Evolutionary conservation across 345 rosid species (phyloP).

Genomic region (Eucalyptus pauciflora): DNA sequence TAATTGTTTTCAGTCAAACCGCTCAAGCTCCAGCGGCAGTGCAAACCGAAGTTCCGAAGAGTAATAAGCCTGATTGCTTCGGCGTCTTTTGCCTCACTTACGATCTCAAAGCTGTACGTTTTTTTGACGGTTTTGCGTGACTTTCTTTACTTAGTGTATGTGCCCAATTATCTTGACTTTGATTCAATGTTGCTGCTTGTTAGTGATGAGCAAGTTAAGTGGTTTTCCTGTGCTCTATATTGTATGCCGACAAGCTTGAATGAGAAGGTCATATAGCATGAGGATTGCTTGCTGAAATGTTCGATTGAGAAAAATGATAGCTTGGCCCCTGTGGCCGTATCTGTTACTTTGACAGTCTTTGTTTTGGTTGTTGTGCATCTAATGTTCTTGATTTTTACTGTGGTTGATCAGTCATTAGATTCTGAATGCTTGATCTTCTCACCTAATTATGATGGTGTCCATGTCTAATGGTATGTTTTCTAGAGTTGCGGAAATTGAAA

Average conservation of each 20-base stretch:
- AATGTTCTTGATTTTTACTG: neutral
- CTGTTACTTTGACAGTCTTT: neutral
- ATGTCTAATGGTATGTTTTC: neutral
- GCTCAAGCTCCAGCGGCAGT: conserved; percentile 48
- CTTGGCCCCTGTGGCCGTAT: neutral
- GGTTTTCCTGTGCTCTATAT: neutral
- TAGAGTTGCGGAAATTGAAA: neutral
- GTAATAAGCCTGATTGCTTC: conserved; percentile 50
- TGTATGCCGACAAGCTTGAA: neutral
- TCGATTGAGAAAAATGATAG: neutral
- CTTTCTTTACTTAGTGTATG: neutral
- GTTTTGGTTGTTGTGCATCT: neutral
- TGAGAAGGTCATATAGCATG: neutral
- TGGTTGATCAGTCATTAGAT: neutral
- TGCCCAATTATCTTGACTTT: neutral
- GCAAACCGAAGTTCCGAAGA: conserved; percentile 20
- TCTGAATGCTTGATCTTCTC: neutral
- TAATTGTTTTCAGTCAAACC: conserved; percentile 2
- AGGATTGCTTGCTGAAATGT: neutral
- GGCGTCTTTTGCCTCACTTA: conserved; percentile 96
- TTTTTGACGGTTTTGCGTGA: neutral
- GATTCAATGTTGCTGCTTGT: neutral
- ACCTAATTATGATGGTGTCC: neutral
- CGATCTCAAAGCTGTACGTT: conserved; percentile 79
- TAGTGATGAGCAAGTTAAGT: neutral